phyloP scores from a whole-genome alignment of 2,329 filamentous ascomycete genomes.

The Trichoderma sp. region DNA sequence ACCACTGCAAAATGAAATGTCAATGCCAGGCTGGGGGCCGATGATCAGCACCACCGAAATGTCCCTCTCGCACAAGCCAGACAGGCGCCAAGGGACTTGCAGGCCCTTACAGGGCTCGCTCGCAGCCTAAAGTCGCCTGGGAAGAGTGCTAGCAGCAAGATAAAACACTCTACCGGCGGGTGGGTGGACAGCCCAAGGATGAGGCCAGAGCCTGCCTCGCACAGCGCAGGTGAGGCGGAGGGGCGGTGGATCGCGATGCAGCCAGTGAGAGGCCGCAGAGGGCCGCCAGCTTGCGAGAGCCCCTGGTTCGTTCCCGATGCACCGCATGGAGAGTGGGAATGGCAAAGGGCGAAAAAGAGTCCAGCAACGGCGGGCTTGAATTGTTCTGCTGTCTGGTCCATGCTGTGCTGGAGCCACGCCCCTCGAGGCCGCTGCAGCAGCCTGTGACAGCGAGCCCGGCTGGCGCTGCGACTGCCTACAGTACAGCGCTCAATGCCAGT shows the following conservation, averaged over 20 bases:
- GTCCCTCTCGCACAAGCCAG: neutral
- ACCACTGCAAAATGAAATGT: conserved; percentile 11
- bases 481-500: neutral
- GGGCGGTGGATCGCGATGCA: conserved; percentile 23
- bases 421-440: neutral
- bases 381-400: neutral
- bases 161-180: conserved; percentile 28
- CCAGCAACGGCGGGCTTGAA: neutral
- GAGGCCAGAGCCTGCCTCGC: conserved; percentile 19
- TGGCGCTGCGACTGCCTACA: neutral
- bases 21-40: conserved; percentile 15
- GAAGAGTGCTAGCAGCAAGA: conserved; percentile 22
- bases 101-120: neutral
- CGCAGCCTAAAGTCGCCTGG: neutral
- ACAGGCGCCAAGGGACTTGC: neutral
- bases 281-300: conserved; percentile 10
- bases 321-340: neutral
- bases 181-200: conserved; percentile 27
- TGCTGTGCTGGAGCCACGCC: conserved; percentile 7
- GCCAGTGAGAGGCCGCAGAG: conserved; percentile 22
- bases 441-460: neutral
- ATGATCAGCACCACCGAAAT: neutral
- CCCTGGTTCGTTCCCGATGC: conserved; percentile 21
- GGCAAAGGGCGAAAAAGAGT: neutral
- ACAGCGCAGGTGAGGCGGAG: conserved; percentile 29